Conservation (phyloP, 805 yeast genomes). For the Ogataea paraovalis region DNA sequence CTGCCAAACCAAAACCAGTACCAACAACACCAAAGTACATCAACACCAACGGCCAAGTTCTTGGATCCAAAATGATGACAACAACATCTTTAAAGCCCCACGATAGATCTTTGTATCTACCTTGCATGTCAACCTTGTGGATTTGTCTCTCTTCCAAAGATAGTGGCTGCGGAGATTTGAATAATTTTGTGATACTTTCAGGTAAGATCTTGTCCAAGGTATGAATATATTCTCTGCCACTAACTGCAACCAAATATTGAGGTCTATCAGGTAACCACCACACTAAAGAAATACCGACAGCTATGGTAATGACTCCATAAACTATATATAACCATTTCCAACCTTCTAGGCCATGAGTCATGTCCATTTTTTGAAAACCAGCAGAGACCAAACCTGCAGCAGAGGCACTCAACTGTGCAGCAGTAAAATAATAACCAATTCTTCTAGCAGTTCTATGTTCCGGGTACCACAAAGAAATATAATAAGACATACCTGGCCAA, state of each 20-base stretch:
- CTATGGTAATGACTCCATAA: conserved; percentile 67
- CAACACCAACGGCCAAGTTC: conserved; percentile 76
- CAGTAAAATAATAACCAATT: conserved; percentile 86
- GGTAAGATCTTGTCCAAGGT: conserved; percentile 22
- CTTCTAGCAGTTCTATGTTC: conserved; percentile 69
- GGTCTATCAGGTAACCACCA: conserved; percentile 92
- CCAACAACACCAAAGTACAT: conserved; percentile 95
- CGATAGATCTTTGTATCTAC: conserved; percentile 39
- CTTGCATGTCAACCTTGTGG: conserved; percentile 59
- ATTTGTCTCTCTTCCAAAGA: conserved; percentile 46
- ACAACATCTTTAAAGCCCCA: conserved; percentile 64
- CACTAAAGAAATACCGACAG: conserved; percentile 57
- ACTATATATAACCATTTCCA: conserved; percentile 85
- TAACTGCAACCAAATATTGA: conserved; percentile 19
- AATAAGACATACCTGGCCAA: conserved; percentile 89
- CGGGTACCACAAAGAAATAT: conserved; percentile 82
- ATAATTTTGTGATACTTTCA: conserved; percentile 11
- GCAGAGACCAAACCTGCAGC: conserved; percentile 85
- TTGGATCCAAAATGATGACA: conserved; percentile 51
- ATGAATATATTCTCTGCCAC: conserved; percentile 8
- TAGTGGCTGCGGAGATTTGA: conserved; percentile 42
- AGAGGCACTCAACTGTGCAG: conserved; percentile 89
- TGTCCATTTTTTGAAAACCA: conserved; percentile 83
- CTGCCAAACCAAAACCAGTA: conserved; percentile 83
- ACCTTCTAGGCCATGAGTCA: conserved; percentile 63